phyloP scores from a whole-genome alignment of 1,284 basidiomycete species.

The Anthracocystis setariae region DNA sequence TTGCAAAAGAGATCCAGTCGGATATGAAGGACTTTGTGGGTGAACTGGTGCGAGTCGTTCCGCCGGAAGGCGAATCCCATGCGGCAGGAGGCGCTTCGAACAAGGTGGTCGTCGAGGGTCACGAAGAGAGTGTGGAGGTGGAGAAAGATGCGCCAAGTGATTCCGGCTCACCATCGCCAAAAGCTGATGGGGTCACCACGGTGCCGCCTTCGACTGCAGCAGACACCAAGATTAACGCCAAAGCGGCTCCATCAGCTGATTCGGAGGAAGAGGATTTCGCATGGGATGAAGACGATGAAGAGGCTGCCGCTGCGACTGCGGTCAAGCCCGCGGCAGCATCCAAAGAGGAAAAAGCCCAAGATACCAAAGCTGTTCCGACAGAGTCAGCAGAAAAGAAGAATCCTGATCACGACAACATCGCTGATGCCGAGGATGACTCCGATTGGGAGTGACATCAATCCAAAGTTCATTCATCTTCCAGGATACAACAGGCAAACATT shows the following conservation, averaged over 20 bases:
- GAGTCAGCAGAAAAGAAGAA: conserved; percentile 1
- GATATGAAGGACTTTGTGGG: conserved; percentile 56
- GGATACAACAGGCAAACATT: too few species aligned
- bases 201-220: background rate
- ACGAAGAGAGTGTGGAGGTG: background rate
- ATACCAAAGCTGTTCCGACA: background rate
- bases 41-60: conserved; percentile 57
- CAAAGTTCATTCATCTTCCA: too few species aligned
- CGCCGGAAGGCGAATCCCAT: conserved; percentile 37
- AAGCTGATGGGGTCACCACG: background rate
- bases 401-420: conserved; percentile 6
- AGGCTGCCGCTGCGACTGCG: conserved; percentile 19
- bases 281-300: conserved; percentile 57
- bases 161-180: background rate
- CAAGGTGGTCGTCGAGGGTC: background rate
- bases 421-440: conserved; percentile 50
- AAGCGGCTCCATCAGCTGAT: conserved; percentile 27
- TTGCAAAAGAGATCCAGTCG: conserved; percentile 53
- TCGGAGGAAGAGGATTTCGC: conserved; percentile 55
- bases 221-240: conserved; percentile 1
- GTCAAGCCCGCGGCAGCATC: background rate
- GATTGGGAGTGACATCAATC: conserved; percentile 48
- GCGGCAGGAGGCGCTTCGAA: background rate
- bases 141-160: background rate
- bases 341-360: background rate